Conservation (phyloP, 169 alveolate genomes). For the Plasmodium fragile region DNA sequence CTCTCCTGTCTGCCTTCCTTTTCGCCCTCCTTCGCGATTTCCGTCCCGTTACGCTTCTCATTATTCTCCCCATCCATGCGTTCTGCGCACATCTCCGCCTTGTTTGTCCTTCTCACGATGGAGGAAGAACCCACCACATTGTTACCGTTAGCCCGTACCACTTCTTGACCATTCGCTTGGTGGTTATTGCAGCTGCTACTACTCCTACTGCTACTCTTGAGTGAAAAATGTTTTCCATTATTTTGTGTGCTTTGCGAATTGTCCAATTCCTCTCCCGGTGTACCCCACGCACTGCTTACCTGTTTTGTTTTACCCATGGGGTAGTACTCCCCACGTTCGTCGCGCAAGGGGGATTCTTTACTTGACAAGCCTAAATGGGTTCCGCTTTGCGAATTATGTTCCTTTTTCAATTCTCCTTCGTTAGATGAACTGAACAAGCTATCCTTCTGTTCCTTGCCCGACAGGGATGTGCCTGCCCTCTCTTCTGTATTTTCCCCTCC, state of each 20-base stretch:
- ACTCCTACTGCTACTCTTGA: not conserved
- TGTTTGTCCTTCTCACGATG: not conserved
- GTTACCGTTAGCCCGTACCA: not conserved
- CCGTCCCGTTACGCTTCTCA: not conserved
- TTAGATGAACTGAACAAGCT: not conserved
- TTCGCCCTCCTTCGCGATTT: not conserved
- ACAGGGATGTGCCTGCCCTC: not conserved
- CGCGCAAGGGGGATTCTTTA: not conserved
- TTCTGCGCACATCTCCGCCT: not conserved
- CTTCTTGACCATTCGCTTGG: not conserved
- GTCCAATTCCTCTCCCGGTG: not conserved
- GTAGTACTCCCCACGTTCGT: not conserved
- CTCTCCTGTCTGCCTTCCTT: not conserved
- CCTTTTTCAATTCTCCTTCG: not conserved
- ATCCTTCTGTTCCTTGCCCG: not conserved
- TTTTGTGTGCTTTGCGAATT: not conserved
- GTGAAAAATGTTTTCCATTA: not conserved
- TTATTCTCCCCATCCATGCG: not conserved
- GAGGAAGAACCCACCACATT: not conserved
- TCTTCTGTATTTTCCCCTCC: not conserved
- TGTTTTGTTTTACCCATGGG: not conserved
- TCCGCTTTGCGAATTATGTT: not conserved
- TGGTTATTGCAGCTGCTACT: not conserved
- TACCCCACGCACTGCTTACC: not conserved
- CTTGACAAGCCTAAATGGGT: not conserved